Percentiles rank a stretch among this genome's conserved stretches.
Evolutionary conservation across 306 rosid genomes (phyloP).

Genomic region (Cucurbita argyrosperma): DNA sequence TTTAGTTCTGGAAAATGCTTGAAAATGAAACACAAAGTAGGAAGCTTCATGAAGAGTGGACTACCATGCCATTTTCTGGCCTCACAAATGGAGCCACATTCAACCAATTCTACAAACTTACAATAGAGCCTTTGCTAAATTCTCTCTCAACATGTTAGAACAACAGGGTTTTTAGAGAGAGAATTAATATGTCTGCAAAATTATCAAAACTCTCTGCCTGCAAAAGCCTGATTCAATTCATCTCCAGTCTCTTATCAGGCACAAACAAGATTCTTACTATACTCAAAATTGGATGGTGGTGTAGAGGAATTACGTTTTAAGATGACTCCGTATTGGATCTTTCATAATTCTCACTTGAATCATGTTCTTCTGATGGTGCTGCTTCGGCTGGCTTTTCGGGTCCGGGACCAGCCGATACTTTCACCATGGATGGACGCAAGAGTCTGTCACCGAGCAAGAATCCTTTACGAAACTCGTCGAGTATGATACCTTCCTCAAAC

Average conservation of each 20-base stretch:
- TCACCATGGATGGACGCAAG: constrained; percentile 88
- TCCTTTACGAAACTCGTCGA: constrained; percentile 77
- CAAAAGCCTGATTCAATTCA: background rate
- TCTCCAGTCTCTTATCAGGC: background rate
- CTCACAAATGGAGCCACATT: background rate
- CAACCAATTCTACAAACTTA: background rate
- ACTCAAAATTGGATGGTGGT: constrained; percentile 5
- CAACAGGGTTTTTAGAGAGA: background rate
- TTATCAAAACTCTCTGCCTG: background rate
- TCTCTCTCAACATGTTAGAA: background rate
- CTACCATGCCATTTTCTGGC: background rate
- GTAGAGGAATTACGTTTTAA: background rate
- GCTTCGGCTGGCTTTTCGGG: constrained; percentile 49
- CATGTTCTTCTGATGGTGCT: constrained; percentile 28
- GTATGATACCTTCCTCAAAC: constrained; percentile 60
- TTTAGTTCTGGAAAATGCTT: background rate
- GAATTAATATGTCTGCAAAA: background rate
- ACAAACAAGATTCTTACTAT: background rate
- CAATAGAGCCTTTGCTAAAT: background rate
- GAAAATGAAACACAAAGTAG: background rate
- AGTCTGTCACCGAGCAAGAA: constrained; percentile 78
- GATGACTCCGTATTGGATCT: constrained; percentile 18
- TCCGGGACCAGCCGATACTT: constrained; percentile 97
- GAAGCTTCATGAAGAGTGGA: background rate
- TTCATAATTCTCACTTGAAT: constrained; percentile 18